Evolutionary conservation across 2,329 filamentous ascomycete species (phyloP), one percentile per base, ranked within the genome.

Genomic region (Pseudogymnoascus sp.): DNA sequence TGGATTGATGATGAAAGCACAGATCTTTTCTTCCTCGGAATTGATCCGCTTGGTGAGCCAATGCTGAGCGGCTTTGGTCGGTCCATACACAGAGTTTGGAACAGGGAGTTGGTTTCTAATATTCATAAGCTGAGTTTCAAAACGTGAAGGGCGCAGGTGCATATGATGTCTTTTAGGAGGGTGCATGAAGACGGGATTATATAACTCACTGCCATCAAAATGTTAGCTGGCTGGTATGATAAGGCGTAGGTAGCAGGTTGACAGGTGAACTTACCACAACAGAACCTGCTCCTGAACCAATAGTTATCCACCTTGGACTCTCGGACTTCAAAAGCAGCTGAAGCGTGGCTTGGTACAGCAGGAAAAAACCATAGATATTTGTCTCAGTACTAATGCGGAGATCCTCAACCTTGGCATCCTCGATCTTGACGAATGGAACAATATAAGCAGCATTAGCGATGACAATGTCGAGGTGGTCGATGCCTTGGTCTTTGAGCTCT

Each of bases 401-500:
- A 27, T 72, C 71, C 13, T 69, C 64, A 13, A 66, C 36, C 29
- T 68, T 71, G 44, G 73, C 67, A 5, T 72, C 68, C 17, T 74
- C 73, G 7, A 72, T 75, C 4, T 69, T 65, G 8, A 51, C 44
- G 9, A 51, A 51, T 3, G 68, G 69, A 44, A 62, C 67, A 8
- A 63, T 25, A 31, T 65, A 65, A 31, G 70, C 66, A 4, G 75
- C 73, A 65, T 76, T 77, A n/a, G 74, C 73, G 39, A 77, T 70
- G 15, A 76, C 68, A 38, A 74, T 63, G 62, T 76, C 74, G 27
- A 77, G 25, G 31, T 72, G 67, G 51, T 66, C 58, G 21, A 75
- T 68, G 5, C 70, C 74, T 5, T 68, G 60, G 4, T 63, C 62
- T 27, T 64, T 64, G 13, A 74, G 62, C 15, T 66, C 63, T 25